Base-by-base conservation (phyloP, 805 yeast genomes). In the Candida jianshihensis region DNA sequence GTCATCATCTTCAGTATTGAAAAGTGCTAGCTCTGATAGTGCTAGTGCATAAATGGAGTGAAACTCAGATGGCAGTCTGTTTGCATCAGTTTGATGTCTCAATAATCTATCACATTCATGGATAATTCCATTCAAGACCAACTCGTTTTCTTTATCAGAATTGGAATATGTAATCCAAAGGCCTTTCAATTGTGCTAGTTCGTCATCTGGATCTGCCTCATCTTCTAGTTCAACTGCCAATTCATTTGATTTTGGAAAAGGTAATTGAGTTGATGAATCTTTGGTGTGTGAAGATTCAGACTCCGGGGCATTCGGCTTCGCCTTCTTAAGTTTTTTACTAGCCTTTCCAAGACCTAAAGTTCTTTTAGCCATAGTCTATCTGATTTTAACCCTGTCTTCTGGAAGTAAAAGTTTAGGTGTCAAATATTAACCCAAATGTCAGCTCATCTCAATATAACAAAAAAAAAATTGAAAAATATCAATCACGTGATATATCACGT, bases 21-120 rank as follows among this genome's bases (percentile, higher is more conserved):
- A 81, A 25, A 66, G 64, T 2, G 84, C 75, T 44, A 82, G 61
- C 40, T 80, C 86, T 27, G 77, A 68, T 30, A 84, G 60, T 0
- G 95, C 80, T 31, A 76, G 60, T 0, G 87, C 89, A 57, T 88
- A 90, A 21, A 83, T 73, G 5, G 81, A 64, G 52, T 84, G 81
- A 54, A 88, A 84, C 30, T 64, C 66, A 25, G 72, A 74, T 19
- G 71, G 67, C 19, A 72, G 39, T 35, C 45, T 42, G 17, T 41
- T 39, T 40, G 54, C 47, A 19, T 51, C 54, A 6, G 38, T 40
- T 26, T 52, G 45, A 30, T 53, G 44, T 53, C 89, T 67, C 44
- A 88, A 65, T 24, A 87, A 56, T 34, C 94, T 63, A 51, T 90
- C 96, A 62, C 95, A 83, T 55, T 90, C 97, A 49, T 89, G 96